Conservation (phyloP, 2,329 filamentous ascomycete genomes). For the Fusarium euwallaceae region DNA sequence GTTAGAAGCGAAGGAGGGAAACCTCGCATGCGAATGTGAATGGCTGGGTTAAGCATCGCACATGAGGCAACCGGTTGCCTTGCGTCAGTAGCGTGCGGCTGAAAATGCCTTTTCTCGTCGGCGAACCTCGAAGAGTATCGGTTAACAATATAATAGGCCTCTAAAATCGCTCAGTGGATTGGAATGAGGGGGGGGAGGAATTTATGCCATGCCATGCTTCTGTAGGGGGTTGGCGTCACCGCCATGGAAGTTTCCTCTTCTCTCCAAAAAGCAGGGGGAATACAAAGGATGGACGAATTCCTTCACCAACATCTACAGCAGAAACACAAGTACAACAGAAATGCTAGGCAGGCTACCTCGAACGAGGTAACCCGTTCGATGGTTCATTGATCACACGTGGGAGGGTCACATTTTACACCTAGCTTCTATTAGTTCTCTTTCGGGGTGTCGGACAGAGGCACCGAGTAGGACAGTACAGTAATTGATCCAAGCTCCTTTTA, state of each 20-base stretch:
- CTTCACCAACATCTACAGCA: neutral
- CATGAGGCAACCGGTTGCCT: neutral
- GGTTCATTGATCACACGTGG: neutral
- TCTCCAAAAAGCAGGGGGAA: neutral
- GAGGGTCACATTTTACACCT: neutral
- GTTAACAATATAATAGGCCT: too few relatives aligned
- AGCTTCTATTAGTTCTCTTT: neutral
- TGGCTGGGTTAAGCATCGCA: too few relatives aligned
- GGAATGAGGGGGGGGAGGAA: neutral
- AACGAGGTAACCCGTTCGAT: neutral
- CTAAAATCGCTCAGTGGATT: neutral
- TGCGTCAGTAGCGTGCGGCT: neutral
- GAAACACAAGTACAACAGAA: neutral
- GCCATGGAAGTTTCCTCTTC: neutral
- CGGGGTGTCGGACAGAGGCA: neutral
- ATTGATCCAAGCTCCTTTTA: neutral
- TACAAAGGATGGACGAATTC: neutral
- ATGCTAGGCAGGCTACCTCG: neutral
- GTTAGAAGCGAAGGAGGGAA: too few relatives aligned
- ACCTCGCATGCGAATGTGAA: too few relatives aligned
- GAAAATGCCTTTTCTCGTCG: neutral
- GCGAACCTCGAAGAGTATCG: too few relatives aligned
- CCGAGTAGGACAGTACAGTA: neutral
- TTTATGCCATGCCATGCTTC: neutral
- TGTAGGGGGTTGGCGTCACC: neutral